Percentiles rank a stretch among this genome's conserved stretches.
Conservation (phyloP, 208 protist genomes). For the Novymonas esmeraldas region DNA sequence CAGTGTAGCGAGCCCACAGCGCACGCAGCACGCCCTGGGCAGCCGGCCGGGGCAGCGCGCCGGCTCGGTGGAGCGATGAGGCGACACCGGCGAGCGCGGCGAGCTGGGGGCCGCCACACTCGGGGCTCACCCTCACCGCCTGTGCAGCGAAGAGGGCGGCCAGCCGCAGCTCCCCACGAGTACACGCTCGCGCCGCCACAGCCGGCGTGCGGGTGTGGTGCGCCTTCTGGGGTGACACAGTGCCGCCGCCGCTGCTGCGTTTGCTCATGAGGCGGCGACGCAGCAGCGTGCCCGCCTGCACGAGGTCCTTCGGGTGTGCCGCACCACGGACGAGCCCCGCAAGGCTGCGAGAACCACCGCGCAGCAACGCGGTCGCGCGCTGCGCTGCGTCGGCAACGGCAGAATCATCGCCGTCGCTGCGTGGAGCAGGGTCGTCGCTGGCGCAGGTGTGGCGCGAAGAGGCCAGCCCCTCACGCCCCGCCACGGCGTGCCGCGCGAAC, state of each 20-base stretch:
- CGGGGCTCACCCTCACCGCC: slow-evolving; percentile 5
- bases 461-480: too few relatives aligned
- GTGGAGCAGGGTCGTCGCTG: neutral
- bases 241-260: neutral
- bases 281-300: slow-evolving; percentile 18
- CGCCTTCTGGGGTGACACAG: neutral
- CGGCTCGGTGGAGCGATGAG: slow-evolving; percentile 15
- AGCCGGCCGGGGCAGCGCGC: neutral
- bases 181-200: neutral
- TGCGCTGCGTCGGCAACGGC: neutral
- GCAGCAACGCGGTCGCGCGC: slow-evolving; percentile 5
- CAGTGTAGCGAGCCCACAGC: slow-evolving; percentile 16
- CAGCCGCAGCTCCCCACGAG: slow-evolving; percentile 19
- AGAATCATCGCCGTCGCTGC: neutral
- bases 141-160: slow-evolving; percentile 18
- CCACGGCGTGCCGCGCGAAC: slow-evolving; percentile 3
- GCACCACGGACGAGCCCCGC: slow-evolving; percentile 3
- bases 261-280: slow-evolving; percentile 12
- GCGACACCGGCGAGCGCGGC: slow-evolving; percentile 34
- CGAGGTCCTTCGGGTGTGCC: slow-evolving; percentile 18
- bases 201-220: neutral
- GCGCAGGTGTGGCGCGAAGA: too few relatives aligned
- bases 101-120: slow-evolving; percentile 35
- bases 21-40: slow-evolving; percentile 6
- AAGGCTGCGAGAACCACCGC: neutral